Conservation (phyloP, 176 grass and related monocot genomes). For the Triticum urartu region DNA sequence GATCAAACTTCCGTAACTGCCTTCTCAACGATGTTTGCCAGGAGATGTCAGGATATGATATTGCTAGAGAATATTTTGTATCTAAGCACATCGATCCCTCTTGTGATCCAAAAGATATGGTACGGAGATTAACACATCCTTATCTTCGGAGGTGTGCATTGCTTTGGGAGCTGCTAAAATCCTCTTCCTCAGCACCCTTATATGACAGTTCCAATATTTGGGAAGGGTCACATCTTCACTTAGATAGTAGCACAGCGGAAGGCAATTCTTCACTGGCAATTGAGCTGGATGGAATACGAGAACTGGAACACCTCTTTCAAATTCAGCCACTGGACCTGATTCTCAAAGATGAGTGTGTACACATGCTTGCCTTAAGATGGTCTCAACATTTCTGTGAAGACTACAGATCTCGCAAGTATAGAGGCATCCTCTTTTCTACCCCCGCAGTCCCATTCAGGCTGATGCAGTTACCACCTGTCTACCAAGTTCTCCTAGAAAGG, state of each 20-base stretch:
- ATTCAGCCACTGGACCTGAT: constrained; percentile 70
- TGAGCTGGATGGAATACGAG: constrained; percentile 65
- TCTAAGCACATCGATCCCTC: constrained; percentile 71
- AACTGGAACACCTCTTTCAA: constrained; percentile 81
- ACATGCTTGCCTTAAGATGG: constrained; percentile 73
- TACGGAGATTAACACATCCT: constrained; percentile 86
- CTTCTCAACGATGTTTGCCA: constrained; percentile 77
- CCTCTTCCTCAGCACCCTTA: constrained; percentile 47
- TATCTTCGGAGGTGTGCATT: constrained; percentile 86
- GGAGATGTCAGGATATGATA: constrained; percentile 59
- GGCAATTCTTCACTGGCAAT: constrained; percentile 36
- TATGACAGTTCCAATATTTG: constrained; percentile 76
- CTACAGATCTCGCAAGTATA: constrained; percentile 49
- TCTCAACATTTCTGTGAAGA: constrained; percentile 86
- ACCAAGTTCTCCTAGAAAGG: constrained; percentile 80
- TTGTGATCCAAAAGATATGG: constrained; percentile 69
- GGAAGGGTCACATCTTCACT: constrained; percentile 72
- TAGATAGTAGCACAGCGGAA: constrained; percentile 45
- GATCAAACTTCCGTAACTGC: constrained; percentile 64
- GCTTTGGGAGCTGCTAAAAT: constrained; percentile 76
- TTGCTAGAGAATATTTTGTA: constrained; percentile 77
- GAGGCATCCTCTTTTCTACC: constrained; percentile 53
- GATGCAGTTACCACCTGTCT: constrained; percentile 82
- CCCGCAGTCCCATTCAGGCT: constrained; percentile 85
- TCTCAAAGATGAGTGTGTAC: constrained; percentile 69